Percentiles rank a stretch among this genome's conserved stretches.
phyloP scores from a whole-genome alignment of 495 filamentous ascomycete genomes.

The Neurospora sp. region DNA sequence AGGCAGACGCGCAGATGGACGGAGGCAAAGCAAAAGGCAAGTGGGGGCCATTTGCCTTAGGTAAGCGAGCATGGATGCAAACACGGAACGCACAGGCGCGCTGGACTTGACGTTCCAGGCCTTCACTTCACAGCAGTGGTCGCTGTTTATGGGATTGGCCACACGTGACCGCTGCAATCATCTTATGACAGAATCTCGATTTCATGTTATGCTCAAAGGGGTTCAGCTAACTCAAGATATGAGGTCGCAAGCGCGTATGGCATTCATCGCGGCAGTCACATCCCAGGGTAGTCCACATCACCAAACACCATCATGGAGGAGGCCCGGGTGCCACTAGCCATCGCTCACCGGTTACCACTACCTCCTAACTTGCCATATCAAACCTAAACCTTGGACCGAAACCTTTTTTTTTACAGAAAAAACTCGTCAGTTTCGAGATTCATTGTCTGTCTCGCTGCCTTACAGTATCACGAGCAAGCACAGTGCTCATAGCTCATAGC shows the following conservation, averaged over 20 bases:
- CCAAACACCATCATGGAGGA: not conserved
- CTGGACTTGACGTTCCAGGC: not conserved
- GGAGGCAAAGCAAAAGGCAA: slow-evolving; percentile 1
- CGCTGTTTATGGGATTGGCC: not conserved
- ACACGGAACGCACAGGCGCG: not conserved
- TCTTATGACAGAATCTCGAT: not conserved
- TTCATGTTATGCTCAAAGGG: not conserved
- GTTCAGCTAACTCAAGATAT: not conserved
- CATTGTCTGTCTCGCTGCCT: not conserved
- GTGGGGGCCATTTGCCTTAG: not conserved
- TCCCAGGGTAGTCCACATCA: not conserved
- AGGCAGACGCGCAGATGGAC: slow-evolving; percentile 10
- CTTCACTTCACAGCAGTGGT: not conserved
- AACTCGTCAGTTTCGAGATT: not conserved
- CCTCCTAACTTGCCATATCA: not conserved
- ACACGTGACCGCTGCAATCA: not conserved
- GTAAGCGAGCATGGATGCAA: not conserved
- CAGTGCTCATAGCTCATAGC: not conserved
- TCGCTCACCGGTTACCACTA: not conserved
- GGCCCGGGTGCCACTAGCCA: not conserved
- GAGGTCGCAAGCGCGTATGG: not conserved
- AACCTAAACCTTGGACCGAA: not conserved
- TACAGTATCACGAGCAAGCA: not conserved
- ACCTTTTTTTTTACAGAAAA: not conserved
- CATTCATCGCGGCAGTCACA: not conserved